Conservation (phyloP, 2,329 filamentous ascomycete genomes). For the Bimuria novae-zelandiae region DNA sequence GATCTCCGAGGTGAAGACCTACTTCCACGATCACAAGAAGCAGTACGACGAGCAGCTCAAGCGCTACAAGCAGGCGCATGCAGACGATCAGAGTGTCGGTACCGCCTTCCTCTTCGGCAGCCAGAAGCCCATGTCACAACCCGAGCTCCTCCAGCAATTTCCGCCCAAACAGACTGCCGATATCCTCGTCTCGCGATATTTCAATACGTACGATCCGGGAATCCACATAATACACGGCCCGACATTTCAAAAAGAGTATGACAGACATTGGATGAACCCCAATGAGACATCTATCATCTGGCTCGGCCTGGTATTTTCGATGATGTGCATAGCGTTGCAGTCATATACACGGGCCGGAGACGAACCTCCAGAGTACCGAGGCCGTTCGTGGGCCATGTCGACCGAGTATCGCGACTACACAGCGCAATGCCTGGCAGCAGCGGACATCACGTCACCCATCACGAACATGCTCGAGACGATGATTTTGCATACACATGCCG, state of each 20-base stretch:
- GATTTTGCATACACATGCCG: conserved; percentile 74
- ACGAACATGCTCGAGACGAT: conserved; percentile 80
- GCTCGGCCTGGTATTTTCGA: conserved; percentile 75
- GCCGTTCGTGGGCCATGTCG: conserved; percentile 59
- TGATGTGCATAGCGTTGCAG: conserved; percentile 76
- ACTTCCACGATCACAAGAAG: conserved; percentile 84
- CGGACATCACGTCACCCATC: conserved; percentile 76
- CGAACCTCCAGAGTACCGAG: conserved; percentile 77
- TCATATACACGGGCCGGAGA: conserved; percentile 81
- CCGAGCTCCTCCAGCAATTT: conserved; percentile 78
- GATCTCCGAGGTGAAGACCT: conserved; percentile 92
- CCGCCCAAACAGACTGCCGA: conserved; percentile 84
- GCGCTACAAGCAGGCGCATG: conserved; percentile 71
- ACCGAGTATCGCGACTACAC: conserved; percentile 69
- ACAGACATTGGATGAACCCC: conserved; percentile 72
- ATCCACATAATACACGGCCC: conserved; percentile 67
- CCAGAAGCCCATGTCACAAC: conserved; percentile 68
- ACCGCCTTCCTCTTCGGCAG: conserved; percentile 81
- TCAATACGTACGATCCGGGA: conserved; percentile 75
- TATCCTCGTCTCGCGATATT: conserved; percentile 84
- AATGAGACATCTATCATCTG: conserved; percentile 75
- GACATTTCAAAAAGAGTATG: conserved; percentile 74
- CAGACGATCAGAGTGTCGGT: conserved; percentile 60
- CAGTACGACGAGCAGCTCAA: conserved; percentile 83
- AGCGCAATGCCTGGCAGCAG: conserved; percentile 75